A percentile compares a stretch with the other conserved stretches of the same genome.
phyloP scores from a whole-genome alignment of 805 yeast genomes.

The Candida multigemmis region DNA sequence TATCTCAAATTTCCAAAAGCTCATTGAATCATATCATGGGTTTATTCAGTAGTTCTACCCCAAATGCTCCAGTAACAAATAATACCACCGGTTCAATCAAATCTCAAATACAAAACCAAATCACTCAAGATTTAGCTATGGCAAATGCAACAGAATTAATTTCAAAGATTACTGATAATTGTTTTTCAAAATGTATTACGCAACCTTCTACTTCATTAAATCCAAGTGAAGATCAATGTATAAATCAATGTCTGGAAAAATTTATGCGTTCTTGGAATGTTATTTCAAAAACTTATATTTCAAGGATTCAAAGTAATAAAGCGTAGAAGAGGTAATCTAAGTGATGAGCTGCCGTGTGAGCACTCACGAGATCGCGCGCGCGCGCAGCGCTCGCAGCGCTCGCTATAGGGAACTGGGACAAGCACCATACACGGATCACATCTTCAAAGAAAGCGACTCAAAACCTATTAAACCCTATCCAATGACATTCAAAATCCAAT shows the following conservation, averaged over 20 bases:
- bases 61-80: conserved; percentile 5
- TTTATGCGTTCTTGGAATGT: conserved; percentile 90
- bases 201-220: conserved; percentile 47
- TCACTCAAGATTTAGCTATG: conserved; percentile 78
- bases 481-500: too few relatives aligned
- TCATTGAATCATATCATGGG: conserved; percentile 11
- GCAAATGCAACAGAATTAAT: conserved; percentile 86
- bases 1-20: too few relatives aligned
- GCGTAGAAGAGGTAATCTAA: too few relatives aligned
- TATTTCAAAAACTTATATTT: conserved; percentile 66
- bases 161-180: conserved; percentile 75
- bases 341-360: too few relatives aligned
- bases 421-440: too few relatives aligned
- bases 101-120: conserved; percentile 57
- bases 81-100: conserved; percentile 36
- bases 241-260: conserved; percentile 72
- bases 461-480: too few relatives aligned
- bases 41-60: conserved; percentile 13
- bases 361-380: too few relatives aligned
- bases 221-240: conserved; percentile 53
- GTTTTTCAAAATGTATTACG: conserved; percentile 70
- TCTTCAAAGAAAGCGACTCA: too few relatives aligned
- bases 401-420: too few relatives aligned
- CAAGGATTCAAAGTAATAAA: conserved; percentile 47
- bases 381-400: too few relatives aligned